A percentile compares a stretch with the other conserved stretches of the same genome.
Evolutionary conservation across 768 basidiomycete species (phyloP).

Genomic region (Tubosaeta sp.): DNA sequence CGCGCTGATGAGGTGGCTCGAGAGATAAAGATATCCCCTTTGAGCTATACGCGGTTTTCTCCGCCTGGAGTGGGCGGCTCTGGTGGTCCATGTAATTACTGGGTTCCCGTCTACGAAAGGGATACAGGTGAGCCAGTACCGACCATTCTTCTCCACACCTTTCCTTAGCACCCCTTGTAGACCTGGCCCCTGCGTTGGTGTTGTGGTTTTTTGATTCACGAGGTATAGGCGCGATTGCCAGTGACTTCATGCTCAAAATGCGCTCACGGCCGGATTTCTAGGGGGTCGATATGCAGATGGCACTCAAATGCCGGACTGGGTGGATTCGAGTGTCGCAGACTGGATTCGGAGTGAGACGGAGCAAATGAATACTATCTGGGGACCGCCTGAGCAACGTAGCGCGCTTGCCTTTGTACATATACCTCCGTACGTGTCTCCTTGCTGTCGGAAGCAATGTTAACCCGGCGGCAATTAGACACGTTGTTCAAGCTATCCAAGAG

Average conservation of each 20-base stretch:
- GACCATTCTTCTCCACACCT: not conserved
- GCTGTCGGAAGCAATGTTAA: not conserved
- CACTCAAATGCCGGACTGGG: slow-evolving; percentile 58
- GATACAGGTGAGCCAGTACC: slow-evolving; percentile 25
- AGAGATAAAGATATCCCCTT: slow-evolving; percentile 49
- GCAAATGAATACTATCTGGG: slow-evolving; percentile 57
- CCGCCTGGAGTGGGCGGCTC: slow-evolving; percentile 60
- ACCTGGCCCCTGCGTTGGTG: slow-evolving; percentile 49
- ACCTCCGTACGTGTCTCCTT: slow-evolving; percentile 49
- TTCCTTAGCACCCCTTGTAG: not conserved
- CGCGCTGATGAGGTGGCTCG: slow-evolving; percentile 63
- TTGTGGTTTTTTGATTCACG: slow-evolving; percentile 79
- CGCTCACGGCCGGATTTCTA: slow-evolving; percentile 12
- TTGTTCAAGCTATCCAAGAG: slow-evolving; percentile 33
- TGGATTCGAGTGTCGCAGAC: slow-evolving; percentile 54
- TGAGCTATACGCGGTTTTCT: slow-evolving; percentile 60
- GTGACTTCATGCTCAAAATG: not conserved
- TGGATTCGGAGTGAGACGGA: slow-evolving; percentile 57
- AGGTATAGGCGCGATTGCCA: slow-evolving; percentile 31
- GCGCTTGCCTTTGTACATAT: slow-evolving; percentile 74
- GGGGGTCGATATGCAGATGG: slow-evolving; percentile 51
- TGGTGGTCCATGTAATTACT: slow-evolving; percentile 67
- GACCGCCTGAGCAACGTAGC: slow-evolving; percentile 45
- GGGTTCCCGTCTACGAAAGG: slow-evolving; percentile 62
- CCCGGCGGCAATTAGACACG: slow-evolving; percentile 7